Base-by-base conservation (phyloP, 1,284 basidiomycete species). In the Pulchroboletus neoregius region DNA sequence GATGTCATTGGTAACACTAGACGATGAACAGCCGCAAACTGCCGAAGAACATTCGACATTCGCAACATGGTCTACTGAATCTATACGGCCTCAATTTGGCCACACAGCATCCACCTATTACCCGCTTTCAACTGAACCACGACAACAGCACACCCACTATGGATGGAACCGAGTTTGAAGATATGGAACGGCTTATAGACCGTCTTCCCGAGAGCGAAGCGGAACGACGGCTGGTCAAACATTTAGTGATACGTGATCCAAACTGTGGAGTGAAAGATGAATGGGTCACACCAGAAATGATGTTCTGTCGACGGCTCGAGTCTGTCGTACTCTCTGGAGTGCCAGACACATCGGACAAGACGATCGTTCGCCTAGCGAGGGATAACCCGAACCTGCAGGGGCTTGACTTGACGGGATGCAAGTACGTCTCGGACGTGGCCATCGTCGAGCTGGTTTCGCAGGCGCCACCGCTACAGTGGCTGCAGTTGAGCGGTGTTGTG, bases 331-430 rank as follows among this genome's bases (percentile, higher is more conserved):
- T 96, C 26, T 81, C 79, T 23, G 85, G 83, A 18, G 77, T 87
- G 6, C 70, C 72, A 24, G 76, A 80, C 46, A 75, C 83, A 12
- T 80, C 85, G 31, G 86, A 93, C 68, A 72, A 74, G 50, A 84
- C 89, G 6, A 66, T 92, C 39, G 70, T 78, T 37, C 65, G 75
- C 6, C 72, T 93, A 28, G 87, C 87, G 7, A 65, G 70, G 56
- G 75, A 71, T 43, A 87, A 87, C 39, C 70, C 72, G 5, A 79
- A 82, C 46, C 71, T 96, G 2, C 82, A 87, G 51, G 84, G 87
- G 23, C 68, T 95, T 49, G 88, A 93, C 63, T 60, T 96, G 48
- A 79, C 80, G 38, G 84, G 84, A 10, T 97, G 94, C 70, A 74
- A 72, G 35, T 71, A 75, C 49, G 72, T 96, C 32, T 87, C 89